Percentiles rank a stretch among this genome's conserved stretches.
Conservation (phyloP, 2,329 filamentous ascomycete genomes). For the Fonsecaea monophora region DNA sequence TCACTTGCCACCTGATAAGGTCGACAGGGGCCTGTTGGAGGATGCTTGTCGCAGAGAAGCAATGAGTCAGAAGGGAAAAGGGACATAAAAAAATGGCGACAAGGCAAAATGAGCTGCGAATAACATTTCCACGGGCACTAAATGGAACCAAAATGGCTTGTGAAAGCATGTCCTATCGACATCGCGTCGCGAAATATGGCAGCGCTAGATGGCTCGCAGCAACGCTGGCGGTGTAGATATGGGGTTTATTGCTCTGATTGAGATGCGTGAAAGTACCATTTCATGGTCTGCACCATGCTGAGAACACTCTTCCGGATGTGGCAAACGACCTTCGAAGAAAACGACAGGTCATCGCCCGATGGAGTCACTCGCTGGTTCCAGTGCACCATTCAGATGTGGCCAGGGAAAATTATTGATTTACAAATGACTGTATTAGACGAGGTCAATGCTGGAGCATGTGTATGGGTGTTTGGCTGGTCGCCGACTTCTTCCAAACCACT, state of each 20-base stretch:
- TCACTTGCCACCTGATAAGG: slow-evolving; percentile 79
- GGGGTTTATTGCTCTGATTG: neutral
- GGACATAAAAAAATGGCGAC: slow-evolving; percentile 4
- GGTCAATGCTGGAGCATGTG: neutral
- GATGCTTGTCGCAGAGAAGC: slow-evolving; percentile 87
- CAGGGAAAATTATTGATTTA: neutral
- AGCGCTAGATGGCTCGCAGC: neutral
- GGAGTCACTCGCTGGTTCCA: neutral
- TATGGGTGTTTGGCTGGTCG: neutral
- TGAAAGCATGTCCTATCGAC: neutral
- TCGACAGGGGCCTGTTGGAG: slow-evolving; percentile 85
- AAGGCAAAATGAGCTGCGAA: neutral
- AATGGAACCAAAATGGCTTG: neutral
- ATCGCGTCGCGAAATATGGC: neutral
- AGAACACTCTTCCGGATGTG: neutral
- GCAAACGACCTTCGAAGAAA: neutral
- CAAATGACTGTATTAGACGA: neutral
- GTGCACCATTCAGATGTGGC: neutral
- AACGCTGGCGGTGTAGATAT: neutral
- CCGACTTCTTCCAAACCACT: neutral
- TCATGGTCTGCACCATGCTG: neutral
- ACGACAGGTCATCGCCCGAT: neutral
- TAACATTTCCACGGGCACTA: neutral
- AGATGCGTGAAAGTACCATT: neutral
- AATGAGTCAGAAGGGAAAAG: slow-evolving; percentile 36